phyloP scores from a whole-genome alignment of 106 monocot species.

The Narthecium ossifragum region DNA sequence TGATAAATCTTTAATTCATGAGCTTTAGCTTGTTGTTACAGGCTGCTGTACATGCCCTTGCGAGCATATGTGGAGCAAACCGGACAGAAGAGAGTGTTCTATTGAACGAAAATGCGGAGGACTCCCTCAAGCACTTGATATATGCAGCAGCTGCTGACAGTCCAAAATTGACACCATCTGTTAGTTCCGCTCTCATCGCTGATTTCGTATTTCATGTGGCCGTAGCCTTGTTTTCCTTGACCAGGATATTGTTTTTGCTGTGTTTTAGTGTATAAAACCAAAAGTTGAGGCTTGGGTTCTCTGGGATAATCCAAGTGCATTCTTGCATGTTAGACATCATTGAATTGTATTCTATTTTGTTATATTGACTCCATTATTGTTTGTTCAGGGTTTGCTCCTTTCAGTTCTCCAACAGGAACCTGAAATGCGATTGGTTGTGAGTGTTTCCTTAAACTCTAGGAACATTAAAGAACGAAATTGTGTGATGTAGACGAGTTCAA shows the following conservation, averaged over 20 bases:
- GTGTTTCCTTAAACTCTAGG: constrained; percentile 1
- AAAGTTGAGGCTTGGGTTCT: too few species aligned
- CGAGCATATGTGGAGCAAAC: constrained; percentile 70
- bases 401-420: constrained; percentile 73
- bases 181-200: constrained; percentile 46
- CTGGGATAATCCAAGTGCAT: too few species aligned
- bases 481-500: too few species aligned
- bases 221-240: too few species aligned
- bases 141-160: constrained; percentile 66
- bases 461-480: too few species aligned
- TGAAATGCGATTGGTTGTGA: constrained; percentile 85
- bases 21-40: constrained; percentile 14
- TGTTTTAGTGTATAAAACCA: too few species aligned
- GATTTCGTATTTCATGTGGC: too few species aligned
- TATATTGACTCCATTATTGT: too few species aligned
- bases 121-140: constrained; percentile 44
- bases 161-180: constrained; percentile 72
- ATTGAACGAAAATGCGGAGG: constrained; percentile 58
- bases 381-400: constrained; percentile 75
- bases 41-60: constrained; percentile 89
- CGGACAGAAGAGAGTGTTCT: constrained; percentile 40
- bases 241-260: too few species aligned
- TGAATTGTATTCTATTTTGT: too few species aligned
- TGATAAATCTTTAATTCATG: background rate
- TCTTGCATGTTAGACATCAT: too few species aligned